phyloP scores from a whole-genome alignment of 768 basidiomycete genomes.

The Tylopilus vinaceipallidus region DNA sequence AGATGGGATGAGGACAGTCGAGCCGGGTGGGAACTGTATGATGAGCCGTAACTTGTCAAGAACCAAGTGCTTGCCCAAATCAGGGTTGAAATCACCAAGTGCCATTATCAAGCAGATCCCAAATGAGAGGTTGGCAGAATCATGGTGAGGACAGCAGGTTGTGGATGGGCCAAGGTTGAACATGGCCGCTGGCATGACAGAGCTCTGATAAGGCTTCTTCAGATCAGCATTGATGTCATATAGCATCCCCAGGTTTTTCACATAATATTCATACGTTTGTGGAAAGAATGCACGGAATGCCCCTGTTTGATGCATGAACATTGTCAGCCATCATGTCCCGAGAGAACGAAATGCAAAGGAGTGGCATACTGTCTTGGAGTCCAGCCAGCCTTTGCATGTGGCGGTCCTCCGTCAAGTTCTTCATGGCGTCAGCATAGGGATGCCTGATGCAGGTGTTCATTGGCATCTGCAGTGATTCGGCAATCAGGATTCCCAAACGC shows the following conservation, averaged over 20 bases:
- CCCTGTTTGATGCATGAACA: not conserved
- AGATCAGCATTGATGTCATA: accelerated
- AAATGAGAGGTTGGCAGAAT: conserved; percentile 1
- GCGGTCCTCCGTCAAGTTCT: not conserved
- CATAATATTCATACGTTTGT: not conserved
- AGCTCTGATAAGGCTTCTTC: not conserved
- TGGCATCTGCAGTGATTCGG: not conserved
- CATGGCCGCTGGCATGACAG: not conserved
- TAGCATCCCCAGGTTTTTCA: not conserved
- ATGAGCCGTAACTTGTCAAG: not conserved
- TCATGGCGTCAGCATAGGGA: not conserved
- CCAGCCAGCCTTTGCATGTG: not conserved
- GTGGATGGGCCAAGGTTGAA: not conserved
- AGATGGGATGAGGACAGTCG: not conserved
- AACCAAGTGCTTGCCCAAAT: not conserved
- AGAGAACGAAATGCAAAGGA: not conserved
- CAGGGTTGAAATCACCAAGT: not conserved
- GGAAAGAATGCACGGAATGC: not conserved
- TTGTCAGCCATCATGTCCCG: no score
- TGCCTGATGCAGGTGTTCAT: not conserved
- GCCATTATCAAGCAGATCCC: not conserved
- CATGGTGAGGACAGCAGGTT: not conserved
- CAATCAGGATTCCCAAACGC: no score
- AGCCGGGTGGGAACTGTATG: not conserved
- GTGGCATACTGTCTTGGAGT: not conserved